A percentile compares a stretch with the other conserved stretches of the same genome.
Evolutionary conservation across 208 protist genomes (phyloP).

Genomic region (Trypanosoma mega): DNA sequence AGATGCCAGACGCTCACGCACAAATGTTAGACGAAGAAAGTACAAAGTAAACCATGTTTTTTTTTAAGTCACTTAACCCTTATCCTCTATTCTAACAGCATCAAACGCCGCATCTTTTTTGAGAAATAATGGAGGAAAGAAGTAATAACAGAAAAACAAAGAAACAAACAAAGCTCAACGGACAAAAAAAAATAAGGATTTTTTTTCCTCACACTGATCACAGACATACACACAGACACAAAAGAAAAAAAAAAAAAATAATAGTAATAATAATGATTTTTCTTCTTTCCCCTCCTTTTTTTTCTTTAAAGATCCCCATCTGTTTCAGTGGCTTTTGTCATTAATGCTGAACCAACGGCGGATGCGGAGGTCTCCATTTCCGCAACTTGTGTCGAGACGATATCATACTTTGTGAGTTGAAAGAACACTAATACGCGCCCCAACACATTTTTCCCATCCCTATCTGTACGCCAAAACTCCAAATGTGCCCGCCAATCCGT

Average conservation of each 20-base stretch:
- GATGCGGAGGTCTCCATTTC: slow-evolving; percentile 2
- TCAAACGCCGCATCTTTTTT: no score
- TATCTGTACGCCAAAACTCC: slow-evolving; percentile 43
- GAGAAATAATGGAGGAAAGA: no score
- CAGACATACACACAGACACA: slow-evolving; percentile 9
- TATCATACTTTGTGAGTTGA: slow-evolving; percentile 28
- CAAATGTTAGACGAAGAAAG: no score
- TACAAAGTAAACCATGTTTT: no score
- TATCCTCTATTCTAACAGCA: no score
- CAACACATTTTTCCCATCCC: slow-evolving; percentile 32
- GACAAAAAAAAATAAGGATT: slow-evolving; percentile 4
- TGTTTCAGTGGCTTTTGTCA: no score
- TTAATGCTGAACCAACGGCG: no score
- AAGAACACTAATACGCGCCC: slow-evolving; percentile 72
- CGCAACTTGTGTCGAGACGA: slow-evolving; percentile 8
- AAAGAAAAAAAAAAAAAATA: slow-evolving; percentile 28
- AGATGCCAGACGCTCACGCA: no score
- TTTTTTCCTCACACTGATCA: neutral
- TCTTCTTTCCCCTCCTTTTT: neutral
- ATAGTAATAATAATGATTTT: neutral
- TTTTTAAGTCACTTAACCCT: no score
- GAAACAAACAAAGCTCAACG: no score
- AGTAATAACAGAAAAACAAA: no score
- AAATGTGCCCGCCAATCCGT: slow-evolving; percentile 49
- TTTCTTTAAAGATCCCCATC: no score